phyloP scores from a whole-genome alignment of 73 alveolate genomes.

The Halteria grandinella region DNA sequence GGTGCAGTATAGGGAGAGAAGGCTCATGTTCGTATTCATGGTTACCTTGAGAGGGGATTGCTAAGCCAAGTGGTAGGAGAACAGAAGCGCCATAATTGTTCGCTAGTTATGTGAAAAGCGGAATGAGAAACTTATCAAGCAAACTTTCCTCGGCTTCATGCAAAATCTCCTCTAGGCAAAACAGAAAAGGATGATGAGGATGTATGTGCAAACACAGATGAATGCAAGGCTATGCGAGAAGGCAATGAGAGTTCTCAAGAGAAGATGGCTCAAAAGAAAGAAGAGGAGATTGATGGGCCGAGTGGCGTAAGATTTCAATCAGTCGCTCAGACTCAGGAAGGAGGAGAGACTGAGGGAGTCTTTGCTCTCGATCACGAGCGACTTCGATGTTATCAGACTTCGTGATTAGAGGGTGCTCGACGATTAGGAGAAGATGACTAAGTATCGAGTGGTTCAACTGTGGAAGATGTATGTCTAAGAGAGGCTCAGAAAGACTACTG shows the following conservation, averaged over 20 bases:
- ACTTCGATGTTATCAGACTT: too few relatives aligned
- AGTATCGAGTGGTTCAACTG: constrained; percentile 1
- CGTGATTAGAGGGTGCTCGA: too few relatives aligned
- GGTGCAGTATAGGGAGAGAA: not conserved
- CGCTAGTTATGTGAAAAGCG: not conserved
- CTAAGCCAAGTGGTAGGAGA: constrained; percentile 9
- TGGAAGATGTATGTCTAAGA: constrained; percentile 16
- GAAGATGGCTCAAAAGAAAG: not conserved
- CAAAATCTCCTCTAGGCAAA: constrained; percentile 17
- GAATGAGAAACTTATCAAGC: not conserved
- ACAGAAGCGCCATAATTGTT: constrained; percentile 4
- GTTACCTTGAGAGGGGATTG: not conserved
- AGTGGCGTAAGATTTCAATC: constrained; percentile 30
- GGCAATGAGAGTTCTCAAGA: not conserved
- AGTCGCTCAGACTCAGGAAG: not conserved
- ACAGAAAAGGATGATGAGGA: constrained; percentile 2
- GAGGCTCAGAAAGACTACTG: not conserved
- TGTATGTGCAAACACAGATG: not conserved
- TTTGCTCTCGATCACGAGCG: constrained; percentile 18
- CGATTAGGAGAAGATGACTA: not conserved
- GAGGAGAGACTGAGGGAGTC: not conserved
- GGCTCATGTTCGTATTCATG: not conserved
- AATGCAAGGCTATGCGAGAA: not conserved
- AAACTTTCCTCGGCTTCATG: not conserved
- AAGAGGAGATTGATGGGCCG: constrained; percentile 1